These are phyloP conservation scores for Xerocomus spinulosus DNA, from an alignment of 768 basidiomycete species.

Conservation along the genomic window DNA sequence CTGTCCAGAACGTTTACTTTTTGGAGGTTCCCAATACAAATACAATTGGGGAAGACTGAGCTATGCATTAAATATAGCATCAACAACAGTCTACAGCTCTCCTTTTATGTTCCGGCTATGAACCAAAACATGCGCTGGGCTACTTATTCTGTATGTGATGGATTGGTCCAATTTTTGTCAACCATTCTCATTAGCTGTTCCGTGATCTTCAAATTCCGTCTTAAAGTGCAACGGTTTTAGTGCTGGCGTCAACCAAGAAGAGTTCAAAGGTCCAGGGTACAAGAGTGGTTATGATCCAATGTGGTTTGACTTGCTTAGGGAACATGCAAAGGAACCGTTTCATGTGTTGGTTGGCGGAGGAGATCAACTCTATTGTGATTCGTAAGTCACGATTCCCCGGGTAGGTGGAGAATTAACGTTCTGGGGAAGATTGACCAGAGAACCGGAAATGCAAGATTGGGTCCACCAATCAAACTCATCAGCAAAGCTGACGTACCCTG, in stretches of 20 bases:
- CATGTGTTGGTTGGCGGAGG: slow-evolving; percentile 93
- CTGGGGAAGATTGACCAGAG: slow-evolving; percentile 60
- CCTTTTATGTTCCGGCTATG: slow-evolving; percentile 79
- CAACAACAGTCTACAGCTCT: slow-evolving; percentile 71
- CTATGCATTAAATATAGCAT: slow-evolving; percentile 77
- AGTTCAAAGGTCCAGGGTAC: slow-evolving; percentile 78
- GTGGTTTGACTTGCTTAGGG: slow-evolving; percentile 87
- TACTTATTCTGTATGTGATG: slow-evolving; percentile 65
- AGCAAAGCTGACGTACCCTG: slow-evolving; percentile 50
- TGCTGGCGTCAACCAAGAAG: slow-evolving; percentile 83
- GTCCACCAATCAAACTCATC: slow-evolving; percentile 53
- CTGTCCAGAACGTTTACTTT: slow-evolving; percentile 75
- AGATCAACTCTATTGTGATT: slow-evolving; percentile 87
- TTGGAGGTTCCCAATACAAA: slow-evolving; percentile 86
- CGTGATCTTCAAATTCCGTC: neutral
- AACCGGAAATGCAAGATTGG: slow-evolving; percentile 90
- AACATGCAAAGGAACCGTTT: slow-evolving; percentile 76
- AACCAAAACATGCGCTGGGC: slow-evolving; percentile 90
- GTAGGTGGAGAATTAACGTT: slow-evolving; percentile 1
- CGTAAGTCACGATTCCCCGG: slow-evolving; percentile 37
- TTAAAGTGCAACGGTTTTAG: slow-evolving; percentile 85
- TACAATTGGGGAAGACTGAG: slow-evolving; percentile 69
- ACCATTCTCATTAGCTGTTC: neutral
- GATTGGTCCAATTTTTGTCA: neutral
- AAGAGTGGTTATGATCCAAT: slow-evolving; percentile 83